Evolutionary conservation across 2,329 filamentous ascomycete species (phyloP), one percentile per base, ranked within the genome.

Genomic region (Thelonectria olida): DNA sequence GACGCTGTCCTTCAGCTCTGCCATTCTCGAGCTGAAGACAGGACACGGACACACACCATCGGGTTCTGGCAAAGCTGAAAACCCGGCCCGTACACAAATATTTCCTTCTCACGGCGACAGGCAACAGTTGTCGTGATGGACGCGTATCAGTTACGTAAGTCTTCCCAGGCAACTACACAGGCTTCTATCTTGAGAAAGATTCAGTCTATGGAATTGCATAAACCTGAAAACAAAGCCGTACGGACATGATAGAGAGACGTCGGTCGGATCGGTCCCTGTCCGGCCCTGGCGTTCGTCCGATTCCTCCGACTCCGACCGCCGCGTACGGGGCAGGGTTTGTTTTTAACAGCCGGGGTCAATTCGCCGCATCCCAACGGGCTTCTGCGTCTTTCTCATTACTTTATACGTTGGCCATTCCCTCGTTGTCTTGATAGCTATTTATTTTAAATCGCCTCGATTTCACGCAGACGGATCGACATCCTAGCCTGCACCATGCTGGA

Each of bases 401-500:
- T 20, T 7, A 20, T 28, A 41, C 17, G 15, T 41, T 17, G 7
- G 15, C 38, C 17, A 4, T 7, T 8, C 23, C 9, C 15, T 44
- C 41, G 5, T 13, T 15, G 20, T 13, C 13, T n/a, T 20, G 7
- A n/a, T n/a, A 44, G 15, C 13, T 10, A 23, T 36, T 5, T 13
- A 6, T 22, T 6, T 5, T 13, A 6, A 44, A 19, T 41, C 19
- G 17, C 7, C 17, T 41, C 4, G 23, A 20, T 8, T 20, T 41
- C 17, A 17, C 15, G 20, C 15, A 13, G 10, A 8, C 20, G 25
- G 23, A n/a, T 39, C 7, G 12, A 2, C 15, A 13, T 19, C 20
- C 4, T 9, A n/a, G 4, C 28, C 20, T 13, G 36, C 20, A 58
- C 50, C 13, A 75, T 73, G 69, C 36, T 76, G n/a, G 65, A 68